Percentiles rank a stretch among this genome's conserved stretches.
phyloP scores from a whole-genome alignment of 2,329 filamentous ascomycete genomes.

The Verticillium albo-atrum region DNA sequence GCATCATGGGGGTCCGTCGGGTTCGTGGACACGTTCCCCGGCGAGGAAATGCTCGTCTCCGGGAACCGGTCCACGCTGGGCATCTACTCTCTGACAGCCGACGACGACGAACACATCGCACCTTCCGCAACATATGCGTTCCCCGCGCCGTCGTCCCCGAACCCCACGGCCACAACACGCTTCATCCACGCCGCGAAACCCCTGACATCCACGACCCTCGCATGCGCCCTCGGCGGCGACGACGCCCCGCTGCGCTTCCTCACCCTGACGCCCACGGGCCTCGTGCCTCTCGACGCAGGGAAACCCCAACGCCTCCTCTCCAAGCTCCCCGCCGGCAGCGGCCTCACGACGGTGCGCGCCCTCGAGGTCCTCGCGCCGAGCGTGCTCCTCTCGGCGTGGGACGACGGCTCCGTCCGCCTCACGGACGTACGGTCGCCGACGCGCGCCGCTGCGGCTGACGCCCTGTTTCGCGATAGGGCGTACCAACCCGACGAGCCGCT shows the following conservation, averaged over 20 bases:
- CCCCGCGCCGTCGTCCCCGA: neutral
- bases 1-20: slow-evolving; percentile 19
- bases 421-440: slow-evolving; percentile 42
- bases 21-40: slow-evolving; percentile 8
- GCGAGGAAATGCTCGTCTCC: slow-evolving; percentile 7
- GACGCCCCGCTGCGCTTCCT: slow-evolving; percentile 39
- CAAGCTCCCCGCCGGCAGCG: slow-evolving; percentile 19
- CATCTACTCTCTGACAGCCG: slow-evolving; percentile 11
- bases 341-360: slow-evolving; percentile 35
- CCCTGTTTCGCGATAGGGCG: slow-evolving; percentile 45
- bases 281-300: slow-evolving; percentile 27
- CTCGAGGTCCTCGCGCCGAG: slow-evolving; percentile 39
- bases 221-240: slow-evolving; percentile 37
- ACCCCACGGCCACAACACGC: slow-evolving; percentile 6
- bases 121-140: slow-evolving; percentile 1
- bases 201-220: slow-evolving; percentile 38
- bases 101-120: slow-evolving; percentile 10
- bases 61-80: slow-evolving; percentile 11
- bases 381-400: slow-evolving; percentile 47
- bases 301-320: slow-evolving; percentile 22
- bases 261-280: slow-evolving; percentile 39
- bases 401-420: slow-evolving; percentile 40
- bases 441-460: slow-evolving; percentile 38
- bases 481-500: slow-evolving; percentile 41
- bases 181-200: slow-evolving; percentile 35